Evolutionary conservation across 2,329 filamentous ascomycete genomes (phyloP).

Genomic region (Fusarium bactridioides): DNA sequence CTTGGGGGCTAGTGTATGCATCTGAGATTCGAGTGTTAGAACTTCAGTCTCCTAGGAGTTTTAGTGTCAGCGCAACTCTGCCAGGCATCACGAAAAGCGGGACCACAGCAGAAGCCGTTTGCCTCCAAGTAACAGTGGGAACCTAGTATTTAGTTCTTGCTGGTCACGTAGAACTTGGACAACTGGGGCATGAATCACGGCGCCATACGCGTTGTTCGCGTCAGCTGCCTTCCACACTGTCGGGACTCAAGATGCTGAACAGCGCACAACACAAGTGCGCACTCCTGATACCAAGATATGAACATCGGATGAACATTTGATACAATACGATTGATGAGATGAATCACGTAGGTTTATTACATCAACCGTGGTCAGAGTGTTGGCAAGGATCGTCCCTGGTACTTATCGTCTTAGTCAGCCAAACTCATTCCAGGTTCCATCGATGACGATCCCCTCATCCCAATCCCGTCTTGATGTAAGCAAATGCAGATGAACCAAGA

Average conservation of each 20-base stretch:
- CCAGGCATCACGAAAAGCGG: neutral
- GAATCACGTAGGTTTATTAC: neutral
- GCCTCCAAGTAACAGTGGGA: neutral
- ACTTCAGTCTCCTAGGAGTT: neutral
- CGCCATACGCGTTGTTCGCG: neutral
- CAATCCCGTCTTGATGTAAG: neutral
- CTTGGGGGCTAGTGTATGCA: neutral
- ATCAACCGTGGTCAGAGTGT: accelerated
- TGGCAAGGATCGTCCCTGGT: accelerated
- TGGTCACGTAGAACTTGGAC: neutral
- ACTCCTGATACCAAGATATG: no score
- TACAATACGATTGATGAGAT: no score
- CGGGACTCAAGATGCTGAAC: neutral
- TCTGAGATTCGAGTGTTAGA: neutral
- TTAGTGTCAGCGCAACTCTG: neutral
- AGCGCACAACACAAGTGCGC: neutral
- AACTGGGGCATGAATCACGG: neutral
- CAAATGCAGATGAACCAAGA: no score
- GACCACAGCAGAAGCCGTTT: neutral
- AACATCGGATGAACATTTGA: neutral
- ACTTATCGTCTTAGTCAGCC: neutral
- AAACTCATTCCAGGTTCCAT: neutral
- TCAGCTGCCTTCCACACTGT: neutral
- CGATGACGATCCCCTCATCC: neutral
- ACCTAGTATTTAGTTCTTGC: neutral